phyloP scores from a whole-genome alignment of 306 rosid species.

The Alnus rubra region DNA sequence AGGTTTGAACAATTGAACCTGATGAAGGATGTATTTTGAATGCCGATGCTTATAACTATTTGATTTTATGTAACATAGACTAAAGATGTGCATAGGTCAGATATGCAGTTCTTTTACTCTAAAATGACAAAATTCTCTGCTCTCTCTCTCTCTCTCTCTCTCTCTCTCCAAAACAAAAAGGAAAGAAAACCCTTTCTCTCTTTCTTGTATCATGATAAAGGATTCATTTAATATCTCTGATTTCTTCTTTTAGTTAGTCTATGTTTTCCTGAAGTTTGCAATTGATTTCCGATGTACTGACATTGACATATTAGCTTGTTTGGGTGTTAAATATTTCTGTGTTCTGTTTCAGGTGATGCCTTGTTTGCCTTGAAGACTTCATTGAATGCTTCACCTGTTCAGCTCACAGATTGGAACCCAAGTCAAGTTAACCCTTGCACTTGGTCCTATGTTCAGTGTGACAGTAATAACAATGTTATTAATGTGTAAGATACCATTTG shows the following conservation, averaged over 20 bases:
- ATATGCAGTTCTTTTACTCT: not conserved
- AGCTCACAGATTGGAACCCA: slow-evolving; percentile 84
- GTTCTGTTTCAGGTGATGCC: slow-evolving; percentile 74
- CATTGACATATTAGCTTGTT: slow-evolving; percentile 22
- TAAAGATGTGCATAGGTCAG: not conserved
- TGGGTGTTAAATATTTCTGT: slow-evolving; percentile 23
- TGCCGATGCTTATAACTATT: not conserved
- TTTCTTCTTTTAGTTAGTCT: slow-evolving; percentile 1
- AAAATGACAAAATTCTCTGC: not conserved
- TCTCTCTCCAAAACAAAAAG: not conserved
- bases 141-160: not conserved
- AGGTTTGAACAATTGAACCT: not conserved
- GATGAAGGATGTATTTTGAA: not conserved
- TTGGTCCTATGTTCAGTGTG: slow-evolving; percentile 83
- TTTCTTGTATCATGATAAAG: not conserved
- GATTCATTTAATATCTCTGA: not conserved
- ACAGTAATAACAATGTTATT: slow-evolving; percentile 43
- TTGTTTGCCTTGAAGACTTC: slow-evolving; percentile 57
- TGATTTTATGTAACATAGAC: not conserved
- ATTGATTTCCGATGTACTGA: slow-evolving; percentile 5
- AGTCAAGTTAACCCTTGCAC: slow-evolving; percentile 96
- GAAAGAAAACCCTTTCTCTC: too few species aligned
- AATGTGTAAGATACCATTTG: slow-evolving; percentile 68
- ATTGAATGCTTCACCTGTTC: slow-evolving; percentile 60
- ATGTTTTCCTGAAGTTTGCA: slow-evolving; percentile 14